Evolutionary conservation across 1,284 basidiomycete species (phyloP), one percentile per base, ranked within the genome.

Genomic region (Ceratobasidium sp.): DNA sequence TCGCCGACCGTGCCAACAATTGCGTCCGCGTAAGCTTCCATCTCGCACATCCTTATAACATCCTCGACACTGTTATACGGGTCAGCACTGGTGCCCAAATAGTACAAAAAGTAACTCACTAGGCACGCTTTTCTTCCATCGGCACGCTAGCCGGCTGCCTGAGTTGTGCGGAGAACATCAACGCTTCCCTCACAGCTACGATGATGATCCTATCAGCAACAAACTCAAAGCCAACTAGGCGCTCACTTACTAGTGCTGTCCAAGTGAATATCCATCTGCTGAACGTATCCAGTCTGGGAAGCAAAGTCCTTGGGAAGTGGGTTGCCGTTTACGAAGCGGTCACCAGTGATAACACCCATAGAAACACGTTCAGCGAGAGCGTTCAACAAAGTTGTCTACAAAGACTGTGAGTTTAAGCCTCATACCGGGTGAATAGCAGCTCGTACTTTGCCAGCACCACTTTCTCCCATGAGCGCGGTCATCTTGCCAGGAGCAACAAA

Each of bases 401-500:
- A 7, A 38, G 8, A 27, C 2, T 42, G 5, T 25, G 20, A 10
- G 10, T 22, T n/a, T 13, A 25, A 34, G 29, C 7, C 7, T 32
- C 15, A 32, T 10, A 12, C 8, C 8, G 34, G 52, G 34, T 10
- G 17, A 34, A 31, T 3, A 65, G 13, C 20, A 13, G 10, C n/a
- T n/a, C 31, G 15, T 54, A 54, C 52, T 73, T 81, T 81, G 35
- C 84, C 84, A 8, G 84, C 84, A 47, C 94, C 94, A 15, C 90
- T 91, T 69, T 90, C 90, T 29, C 93, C 82, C 78, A 75, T 77
- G 53, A 91, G 80, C 31, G 85, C 89, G 0, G 87, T 90, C 68
- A 96, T 80, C 74, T 88, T 92, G 5, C 91, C 90, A 0, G 92
- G 92, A 22, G 85, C 86, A 45, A 94, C 93, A 77, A 86, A 96